Conservation (phyloP, 2,329 filamentous ascomycete species). For the Podosphaera xanthii region DNA sequence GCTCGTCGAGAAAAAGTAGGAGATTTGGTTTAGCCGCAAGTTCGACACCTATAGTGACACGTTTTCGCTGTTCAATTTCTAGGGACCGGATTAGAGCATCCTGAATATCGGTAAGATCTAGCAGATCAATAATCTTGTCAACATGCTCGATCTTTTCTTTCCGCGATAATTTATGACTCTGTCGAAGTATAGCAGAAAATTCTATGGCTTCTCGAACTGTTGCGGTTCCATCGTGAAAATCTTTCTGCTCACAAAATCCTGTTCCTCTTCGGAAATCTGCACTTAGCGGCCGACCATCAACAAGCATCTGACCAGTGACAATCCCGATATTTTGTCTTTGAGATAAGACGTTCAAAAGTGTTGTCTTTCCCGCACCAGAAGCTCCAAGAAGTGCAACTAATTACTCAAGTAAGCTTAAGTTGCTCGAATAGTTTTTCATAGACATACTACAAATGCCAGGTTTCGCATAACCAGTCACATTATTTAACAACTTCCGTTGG, state of each 20-base stretch:
- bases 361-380: constrained; percentile 43
- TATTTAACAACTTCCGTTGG: constrained; percentile 26
- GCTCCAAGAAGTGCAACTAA: constrained; percentile 40
- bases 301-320: constrained; percentile 36
- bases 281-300: constrained; percentile 34
- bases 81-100: constrained; percentile 45
- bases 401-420: constrained; percentile 12
- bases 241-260: constrained; percentile 41
- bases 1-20: constrained; percentile 35
- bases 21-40: constrained; percentile 34
- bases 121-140: constrained; percentile 38
- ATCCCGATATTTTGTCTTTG: constrained; percentile 41
- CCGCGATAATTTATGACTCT: constrained; percentile 32
- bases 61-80: constrained; percentile 43
- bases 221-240: constrained; percentile 36
- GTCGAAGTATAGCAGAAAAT: constrained; percentile 42
- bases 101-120: constrained; percentile 42
- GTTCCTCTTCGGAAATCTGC: constrained; percentile 39
- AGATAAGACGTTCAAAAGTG: constrained; percentile 39
- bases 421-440: background rate
- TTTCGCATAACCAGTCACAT: constrained; percentile 38
- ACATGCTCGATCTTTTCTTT: constrained; percentile 42
- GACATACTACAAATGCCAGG: constrained; percentile 20
- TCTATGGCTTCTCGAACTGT: constrained; percentile 43
- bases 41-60: constrained; percentile 39